phyloP scores from a whole-genome alignment of 352 stramenopile genomes.

The Phytophthora tubulina region DNA sequence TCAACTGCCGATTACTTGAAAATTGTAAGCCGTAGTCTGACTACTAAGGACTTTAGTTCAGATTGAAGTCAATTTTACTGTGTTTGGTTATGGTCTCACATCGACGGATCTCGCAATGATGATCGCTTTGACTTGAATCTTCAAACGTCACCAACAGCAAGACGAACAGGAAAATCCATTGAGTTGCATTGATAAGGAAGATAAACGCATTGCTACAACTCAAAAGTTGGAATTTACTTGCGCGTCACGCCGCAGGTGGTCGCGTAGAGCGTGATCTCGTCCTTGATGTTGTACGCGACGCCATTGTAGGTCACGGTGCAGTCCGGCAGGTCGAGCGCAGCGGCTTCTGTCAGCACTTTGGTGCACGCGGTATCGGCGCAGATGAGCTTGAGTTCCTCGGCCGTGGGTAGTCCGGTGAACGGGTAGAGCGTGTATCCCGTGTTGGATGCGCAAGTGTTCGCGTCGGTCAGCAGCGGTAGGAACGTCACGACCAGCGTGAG shows the following conservation, averaged over 20 bases:
- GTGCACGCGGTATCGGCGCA: slow-evolving; percentile 40
- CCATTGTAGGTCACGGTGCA: slow-evolving; percentile 42
- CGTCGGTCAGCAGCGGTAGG: slow-evolving; percentile 28
- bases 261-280: slow-evolving; percentile 36
- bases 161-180: slow-evolving; percentile 5
- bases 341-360: slow-evolving; percentile 30
- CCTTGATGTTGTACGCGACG: slow-evolving; percentile 38
- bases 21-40: slow-evolving; percentile 7
- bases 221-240: slow-evolving; percentile 24
- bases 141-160: slow-evolving; percentile 2
- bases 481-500: slow-evolving; percentile 32
- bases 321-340: slow-evolving; percentile 33
- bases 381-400: slow-evolving; percentile 28
- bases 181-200: slow-evolving; percentile 17
- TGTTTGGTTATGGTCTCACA: not conserved
- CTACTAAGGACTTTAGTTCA: slow-evolving; percentile 1
- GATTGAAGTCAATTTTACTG: not conserved
- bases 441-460: slow-evolving; percentile 38
- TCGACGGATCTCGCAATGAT: not conserved
- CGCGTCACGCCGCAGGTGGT: slow-evolving; percentile 28
- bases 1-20: slow-evolving; percentile 7
- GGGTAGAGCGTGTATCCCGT: slow-evolving; percentile 41
- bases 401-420: slow-evolving; percentile 36
- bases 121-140: slow-evolving; percentile 2
- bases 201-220: slow-evolving; percentile 8